A percentile compares a stretch with the other conserved stretches of the same genome.
These are phyloP conservation scores for Botryobasidium botryosum DNA, from an alignment of 768 basidiomycete genomes.

Conservation along the genomic window DNA sequence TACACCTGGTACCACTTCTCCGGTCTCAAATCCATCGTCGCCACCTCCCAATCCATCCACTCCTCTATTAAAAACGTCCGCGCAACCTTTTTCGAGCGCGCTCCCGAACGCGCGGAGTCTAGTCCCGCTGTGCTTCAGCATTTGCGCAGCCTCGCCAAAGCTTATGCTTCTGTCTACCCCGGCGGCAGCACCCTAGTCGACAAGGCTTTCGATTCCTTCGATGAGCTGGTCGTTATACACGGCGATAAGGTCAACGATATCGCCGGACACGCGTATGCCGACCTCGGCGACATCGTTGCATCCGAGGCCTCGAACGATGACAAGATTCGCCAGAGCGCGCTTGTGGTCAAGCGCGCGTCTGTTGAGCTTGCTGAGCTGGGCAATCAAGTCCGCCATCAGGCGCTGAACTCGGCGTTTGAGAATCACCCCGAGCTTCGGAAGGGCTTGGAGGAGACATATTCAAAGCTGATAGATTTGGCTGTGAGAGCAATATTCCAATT, in stretches of 20 bases:
- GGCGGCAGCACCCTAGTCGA: conserved; percentile 25
- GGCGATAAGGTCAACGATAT: conserved; percentile 25
- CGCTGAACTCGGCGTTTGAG: too few species aligned
- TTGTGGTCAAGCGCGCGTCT: too few species aligned
- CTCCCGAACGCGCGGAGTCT: conserved; percentile 19
- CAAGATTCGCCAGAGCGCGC: too few species aligned
- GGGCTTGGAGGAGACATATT: too few species aligned
- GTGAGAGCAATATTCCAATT: too few species aligned
- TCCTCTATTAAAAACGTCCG: conserved; percentile 16
- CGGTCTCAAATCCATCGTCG: conserved; percentile 22
- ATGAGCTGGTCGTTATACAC: conserved; percentile 23
- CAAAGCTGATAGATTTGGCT: too few species aligned
- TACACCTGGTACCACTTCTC: conserved; percentile 28
- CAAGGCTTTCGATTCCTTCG: conserved; percentile 26
- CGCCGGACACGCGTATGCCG: conserved; percentile 21
- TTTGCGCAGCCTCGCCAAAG: conserved; percentile 25
- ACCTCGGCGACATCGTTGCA: conserved; percentile 19
- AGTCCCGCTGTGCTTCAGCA: conserved; percentile 21
- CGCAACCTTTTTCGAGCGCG: conserved; percentile 15
- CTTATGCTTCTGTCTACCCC: conserved; percentile 25
- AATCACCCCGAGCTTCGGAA: too few species aligned
- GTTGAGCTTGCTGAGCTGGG: too few species aligned
- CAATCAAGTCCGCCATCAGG: too few species aligned
- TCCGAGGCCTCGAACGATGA: too few species aligned
- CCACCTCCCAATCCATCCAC: conserved; percentile 19